These are phyloP conservation scores for Arthrobotrys megalospora DNA, from an alignment of 2,329 filamentous ascomycete genomes.

Conservation along the genomic window DNA sequence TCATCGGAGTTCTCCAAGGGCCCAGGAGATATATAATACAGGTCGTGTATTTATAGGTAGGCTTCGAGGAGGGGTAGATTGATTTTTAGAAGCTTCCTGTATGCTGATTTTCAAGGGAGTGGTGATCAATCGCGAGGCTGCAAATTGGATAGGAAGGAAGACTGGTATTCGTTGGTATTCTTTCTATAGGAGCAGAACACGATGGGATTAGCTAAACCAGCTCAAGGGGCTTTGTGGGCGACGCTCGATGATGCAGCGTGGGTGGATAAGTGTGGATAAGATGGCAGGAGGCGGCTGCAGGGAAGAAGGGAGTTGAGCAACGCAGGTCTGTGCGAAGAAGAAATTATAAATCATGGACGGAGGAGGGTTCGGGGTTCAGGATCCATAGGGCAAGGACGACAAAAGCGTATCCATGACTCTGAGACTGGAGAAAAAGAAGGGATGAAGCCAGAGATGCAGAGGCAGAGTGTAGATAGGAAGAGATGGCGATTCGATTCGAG, in stretches of 20 bases:
- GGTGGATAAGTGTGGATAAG: constrained; percentile 27
- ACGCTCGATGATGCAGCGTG: constrained; percentile 15
- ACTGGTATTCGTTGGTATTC: constrained; percentile 14
- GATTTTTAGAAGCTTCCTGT: neutral
- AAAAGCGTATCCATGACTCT: constrained; percentile 26
- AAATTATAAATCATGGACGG: constrained; percentile 38
- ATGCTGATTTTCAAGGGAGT: constrained; percentile 33
- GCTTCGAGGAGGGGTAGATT: no score
- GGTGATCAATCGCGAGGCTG: constrained; percentile 17
- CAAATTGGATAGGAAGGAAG: constrained; percentile 19
- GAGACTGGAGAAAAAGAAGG: neutral
- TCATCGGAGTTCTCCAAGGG: neutral
- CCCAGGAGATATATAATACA: constrained; percentile 29
- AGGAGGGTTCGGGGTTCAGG: constrained; percentile 26
- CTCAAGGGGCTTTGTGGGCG: constrained; percentile 8
- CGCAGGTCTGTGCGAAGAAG: constrained; percentile 43
- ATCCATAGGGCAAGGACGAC: constrained; percentile 31
- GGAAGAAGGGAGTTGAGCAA: constrained; percentile 36
- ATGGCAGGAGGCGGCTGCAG: constrained; percentile 29
- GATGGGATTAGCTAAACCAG: constrained; percentile 38
- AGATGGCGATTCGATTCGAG: constrained; percentile 10
- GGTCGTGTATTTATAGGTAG: constrained; percentile 10
- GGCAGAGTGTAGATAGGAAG: constrained; percentile 3
- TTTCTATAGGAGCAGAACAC: constrained; percentile 25
- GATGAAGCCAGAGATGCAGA: constrained; percentile 11